A percentile compares a stretch with the other conserved stretches of the same genome.
These are phyloP conservation scores for Myriosclerotinia scirpicola DNA, from an alignment of 2,329 filamentous ascomycete genomes.

Conservation along the genomic window DNA sequence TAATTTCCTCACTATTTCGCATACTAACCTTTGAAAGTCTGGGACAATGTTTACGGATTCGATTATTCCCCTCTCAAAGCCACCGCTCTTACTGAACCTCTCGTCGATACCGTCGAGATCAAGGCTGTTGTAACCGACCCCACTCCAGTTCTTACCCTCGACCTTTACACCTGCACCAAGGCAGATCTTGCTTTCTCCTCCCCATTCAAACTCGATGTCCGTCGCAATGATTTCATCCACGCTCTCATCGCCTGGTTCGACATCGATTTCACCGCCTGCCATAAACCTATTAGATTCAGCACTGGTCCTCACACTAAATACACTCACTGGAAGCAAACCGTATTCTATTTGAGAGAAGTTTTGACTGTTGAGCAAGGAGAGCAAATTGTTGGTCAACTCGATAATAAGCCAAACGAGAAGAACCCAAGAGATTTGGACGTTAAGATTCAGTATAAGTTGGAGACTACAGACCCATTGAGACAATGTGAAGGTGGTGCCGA, in stretches of 20 bases:
- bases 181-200: constrained; percentile 81
- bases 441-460: constrained; percentile 76
- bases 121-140: constrained; percentile 97
- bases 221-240: constrained; percentile 92
- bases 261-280: constrained; percentile 96
- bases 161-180: constrained; percentile 86
- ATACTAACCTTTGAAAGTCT: constrained; percentile 62
- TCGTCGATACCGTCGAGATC: constrained; percentile 96
- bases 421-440: constrained; percentile 96
- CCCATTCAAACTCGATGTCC: constrained; percentile 72
- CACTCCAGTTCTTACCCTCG: constrained; percentile 77
- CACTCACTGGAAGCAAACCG: constrained; percentile 99
- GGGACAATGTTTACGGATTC: constrained; percentile 99
- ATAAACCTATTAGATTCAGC: constrained; percentile 96
- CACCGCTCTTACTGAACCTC: constrained; percentile 89
- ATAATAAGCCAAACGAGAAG: constrained; percentile 87
- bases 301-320: constrained; percentile 98
- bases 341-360: constrained; percentile 94
- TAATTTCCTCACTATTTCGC: constrained; percentile 2
- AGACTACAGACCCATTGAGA: constrained; percentile 72
- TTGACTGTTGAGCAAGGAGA: constrained; percentile 89
- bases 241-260: constrained; percentile 98
- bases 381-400: constrained; percentile 68
- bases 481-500: constrained; percentile 66
- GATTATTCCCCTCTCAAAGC: constrained; percentile 92